Conservation (phyloP, 208 protist species). For the Perkinsela sp. region DNA sequence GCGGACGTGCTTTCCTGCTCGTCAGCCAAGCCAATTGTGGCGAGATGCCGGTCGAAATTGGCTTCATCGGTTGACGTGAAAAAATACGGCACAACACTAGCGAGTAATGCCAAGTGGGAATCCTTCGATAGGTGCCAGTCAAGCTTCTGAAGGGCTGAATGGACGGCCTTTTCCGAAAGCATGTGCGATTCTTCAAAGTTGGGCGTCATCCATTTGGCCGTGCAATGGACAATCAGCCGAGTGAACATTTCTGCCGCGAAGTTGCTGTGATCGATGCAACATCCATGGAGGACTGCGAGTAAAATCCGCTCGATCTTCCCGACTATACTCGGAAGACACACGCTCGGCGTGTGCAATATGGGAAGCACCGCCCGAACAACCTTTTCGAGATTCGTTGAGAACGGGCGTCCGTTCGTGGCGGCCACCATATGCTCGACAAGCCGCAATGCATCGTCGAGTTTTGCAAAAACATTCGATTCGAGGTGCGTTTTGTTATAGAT, state of each 20-base stretch:
- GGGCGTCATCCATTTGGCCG: background rate
- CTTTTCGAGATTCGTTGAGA: too few species aligned
- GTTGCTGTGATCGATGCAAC: background rate
- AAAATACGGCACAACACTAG: background rate
- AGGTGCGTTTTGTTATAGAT: too few species aligned
- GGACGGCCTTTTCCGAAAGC: background rate
- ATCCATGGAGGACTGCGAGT: background rate
- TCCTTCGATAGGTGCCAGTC: background rate
- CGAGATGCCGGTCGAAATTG: background rate
- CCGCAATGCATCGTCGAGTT: too few species aligned
- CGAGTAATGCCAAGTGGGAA: too few species aligned
- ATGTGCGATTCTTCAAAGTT: background rate
- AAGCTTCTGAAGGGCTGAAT: background rate
- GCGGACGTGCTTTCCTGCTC: too few species aligned
- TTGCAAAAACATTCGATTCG: too few species aligned
- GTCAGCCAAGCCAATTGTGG: background rate
- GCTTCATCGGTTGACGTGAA: background rate
- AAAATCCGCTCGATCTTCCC: background rate
- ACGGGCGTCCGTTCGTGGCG: too few species aligned
- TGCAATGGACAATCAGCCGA: background rate
- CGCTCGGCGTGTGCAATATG: background rate
- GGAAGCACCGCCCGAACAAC: background rate
- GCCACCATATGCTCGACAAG: too few species aligned
- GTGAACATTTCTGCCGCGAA: background rate
- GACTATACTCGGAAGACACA: background rate